Evolutionary conservation across 1,284 basidiomycete species (phyloP), one percentile per base, ranked within the genome.

Genomic region (Ustilago curta): DNA sequence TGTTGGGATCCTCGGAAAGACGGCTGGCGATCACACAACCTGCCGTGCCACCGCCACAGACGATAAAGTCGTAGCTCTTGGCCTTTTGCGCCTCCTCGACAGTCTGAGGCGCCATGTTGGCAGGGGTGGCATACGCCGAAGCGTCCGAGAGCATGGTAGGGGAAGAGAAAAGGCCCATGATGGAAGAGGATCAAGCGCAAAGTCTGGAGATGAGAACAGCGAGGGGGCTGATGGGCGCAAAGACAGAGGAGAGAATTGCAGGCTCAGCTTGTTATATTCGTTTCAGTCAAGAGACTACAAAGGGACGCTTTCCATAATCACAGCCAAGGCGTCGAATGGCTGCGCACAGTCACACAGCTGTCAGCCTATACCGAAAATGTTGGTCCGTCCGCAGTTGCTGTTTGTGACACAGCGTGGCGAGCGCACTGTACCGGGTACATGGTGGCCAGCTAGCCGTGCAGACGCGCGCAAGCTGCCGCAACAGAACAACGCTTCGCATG

Each of bases 1-100:
- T 67, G 40, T 64, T 68, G 40, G 73, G 61, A 32, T 82, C 63
- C 37, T 80, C 79, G 23, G 63, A 68, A 39, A 82, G 71, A 25
- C 80, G 64, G 47, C 52, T 62, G 19, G 80, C 79, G 7, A 82
- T 56, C 8, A 77, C 78, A 21, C 72, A 76, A n/a, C 80, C 80
- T 3, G 79, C 79, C 0, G 79, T 81, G 19, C 79, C 79, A 21
- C 61, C 76, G 19, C 80, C 80, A 32, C 79, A 63, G 53, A 81
- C 68, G 64, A 81, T 67, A 39, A 65, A 76, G 42, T 76, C 74
- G 62, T 76, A 76, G 45, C 54, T 61, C 47, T 64, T 71, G 8
- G 69, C 70, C 54, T 71, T 69, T 32, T 61, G 61, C 5, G 73
- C 64, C 45, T 71, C 68, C 44, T 71, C 42, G 21, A 61, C 68